These are phyloP conservation scores for Diaporthe vexans DNA, from an alignment of 2,329 filamentous ascomycete genomes.

Conservation along the genomic window DNA sequence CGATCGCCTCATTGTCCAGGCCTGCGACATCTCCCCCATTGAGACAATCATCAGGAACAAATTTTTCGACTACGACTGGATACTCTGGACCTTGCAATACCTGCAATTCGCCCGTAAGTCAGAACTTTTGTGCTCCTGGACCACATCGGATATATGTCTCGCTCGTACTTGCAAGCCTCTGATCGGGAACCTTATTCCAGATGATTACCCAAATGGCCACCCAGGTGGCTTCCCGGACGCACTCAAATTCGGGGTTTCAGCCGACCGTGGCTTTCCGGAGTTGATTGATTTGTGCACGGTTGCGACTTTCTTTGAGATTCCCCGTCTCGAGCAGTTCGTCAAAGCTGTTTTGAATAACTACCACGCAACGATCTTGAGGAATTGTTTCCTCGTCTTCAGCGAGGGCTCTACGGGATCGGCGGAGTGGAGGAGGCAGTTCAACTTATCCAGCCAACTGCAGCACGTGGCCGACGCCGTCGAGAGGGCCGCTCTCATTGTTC, in stretches of 20 bases:
- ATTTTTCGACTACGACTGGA: too few species aligned
- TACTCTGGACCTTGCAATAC: not conserved
- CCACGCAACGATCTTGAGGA: not conserved
- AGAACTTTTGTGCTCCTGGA: not conserved
- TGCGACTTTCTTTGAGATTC: not conserved
- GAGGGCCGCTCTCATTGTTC: not conserved
- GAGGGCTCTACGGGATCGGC: not conserved
- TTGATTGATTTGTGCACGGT: not conserved
- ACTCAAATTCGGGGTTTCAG: not conserved
- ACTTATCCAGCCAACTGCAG: not conserved
- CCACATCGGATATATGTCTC: too few species aligned
- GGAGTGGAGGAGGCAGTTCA: not conserved
- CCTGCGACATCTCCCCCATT: not conserved
- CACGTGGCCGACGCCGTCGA: not conserved
- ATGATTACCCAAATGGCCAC: not conserved
- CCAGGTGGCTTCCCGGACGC: not conserved
- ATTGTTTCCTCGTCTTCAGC: not conserved
- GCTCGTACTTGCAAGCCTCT: not conserved
- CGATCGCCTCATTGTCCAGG: not conserved
- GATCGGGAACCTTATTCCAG: not conserved
- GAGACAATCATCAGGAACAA: not conserved
- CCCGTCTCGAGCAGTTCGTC: not conserved
- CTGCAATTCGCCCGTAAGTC: not conserved
- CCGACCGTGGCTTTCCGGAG: not conserved
- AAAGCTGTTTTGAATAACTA: too few species aligned